Evolutionary conservation across 2,329 filamentous ascomycete species (phyloP), one percentile per base, ranked within the genome.

Genomic region (Paraphoma chrysanthemicola): DNA sequence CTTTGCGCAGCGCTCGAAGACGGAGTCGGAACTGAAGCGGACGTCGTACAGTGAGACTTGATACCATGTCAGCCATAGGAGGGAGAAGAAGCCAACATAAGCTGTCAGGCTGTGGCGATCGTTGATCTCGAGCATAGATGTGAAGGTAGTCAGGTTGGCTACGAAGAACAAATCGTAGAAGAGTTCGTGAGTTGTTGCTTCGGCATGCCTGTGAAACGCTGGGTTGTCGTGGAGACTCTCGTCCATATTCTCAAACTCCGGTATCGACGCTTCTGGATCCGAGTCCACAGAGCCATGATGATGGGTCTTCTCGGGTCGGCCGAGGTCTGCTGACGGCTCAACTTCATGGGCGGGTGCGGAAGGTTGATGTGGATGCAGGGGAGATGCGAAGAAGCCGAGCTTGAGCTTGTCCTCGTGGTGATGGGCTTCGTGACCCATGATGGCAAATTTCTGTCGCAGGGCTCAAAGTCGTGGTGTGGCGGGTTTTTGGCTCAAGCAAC

Each of bases 1-100:
- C 66, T 88, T 85, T 58, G 82, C 83, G 29, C 81, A 63, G 31
- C 88, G 83, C 62, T 89, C 85, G 64, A 89, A 88, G 33, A 90
- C 78, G 39, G 83, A 87, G 71, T 90, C 88, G 23, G 85, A 81
- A 1, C 85, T 82, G 68, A 88, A 90, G 0, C 88, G 86, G 36
- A 90, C 83, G 71, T 90, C 88, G 70, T 87, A 89, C 1, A 90
- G 75, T 7, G 83, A 82, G 23, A 86, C 83, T 56, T 88, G 80
- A 36, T 89, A 81, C 88, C 88, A 90, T n/a, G 85, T 89, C 56
- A 88, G 84, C 88, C 87, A 90, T 6, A 90, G 77, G 16, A 90
- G 78, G 18, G 83, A 74, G 66, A 87, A 81, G 69, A 84, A 85
- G 42, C 84, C 77, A 50, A 85, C 76, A 66, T 86, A 83, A 36